Evolutionary conservation across 2,329 filamentous ascomycete species (phyloP).

Genomic region (Mycosphaerella sp.): DNA sequence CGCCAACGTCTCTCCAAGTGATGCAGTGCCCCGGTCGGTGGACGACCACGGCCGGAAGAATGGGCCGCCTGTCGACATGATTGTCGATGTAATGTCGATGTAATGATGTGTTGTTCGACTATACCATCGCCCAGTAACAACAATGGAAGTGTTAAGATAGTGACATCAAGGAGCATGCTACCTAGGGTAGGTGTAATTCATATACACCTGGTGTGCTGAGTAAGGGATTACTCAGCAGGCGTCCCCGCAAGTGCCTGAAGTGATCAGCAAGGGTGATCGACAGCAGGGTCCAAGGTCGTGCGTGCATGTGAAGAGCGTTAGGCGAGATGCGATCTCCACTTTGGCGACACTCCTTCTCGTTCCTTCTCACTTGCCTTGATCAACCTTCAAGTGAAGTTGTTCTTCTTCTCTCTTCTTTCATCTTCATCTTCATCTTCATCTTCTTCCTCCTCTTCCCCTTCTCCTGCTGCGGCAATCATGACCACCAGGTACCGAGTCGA

Average conservation of each 20-base stretch:
- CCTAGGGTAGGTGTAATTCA: no score
- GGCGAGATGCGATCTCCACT: no score
- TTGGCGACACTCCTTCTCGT: no score
- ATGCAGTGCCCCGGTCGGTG: conserved; percentile 41
- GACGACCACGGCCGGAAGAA: conserved; percentile 60
- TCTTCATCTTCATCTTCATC: not conserved
- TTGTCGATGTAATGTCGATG: not conserved
- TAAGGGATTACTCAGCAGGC: no score
- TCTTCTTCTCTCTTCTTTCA: not conserved
- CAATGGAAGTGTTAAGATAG: no score
- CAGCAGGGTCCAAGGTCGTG: not conserved
- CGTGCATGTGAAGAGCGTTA: not conserved
- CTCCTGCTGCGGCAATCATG: conserved; percentile 22
- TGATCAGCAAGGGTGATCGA: not conserved
- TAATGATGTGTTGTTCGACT: not conserved
- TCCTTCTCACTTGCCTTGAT: no score
- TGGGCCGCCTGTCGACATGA: conserved; percentile 34
- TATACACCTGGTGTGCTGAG: no score
- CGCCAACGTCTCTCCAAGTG: conserved; percentile 66
- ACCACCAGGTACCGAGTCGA: conserved; percentile 38
- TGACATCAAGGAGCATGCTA: no score
- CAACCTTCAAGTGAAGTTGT: no score
- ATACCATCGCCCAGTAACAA: no score
- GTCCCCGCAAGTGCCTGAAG: no score
- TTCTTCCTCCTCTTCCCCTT: not conserved